phyloP scores from a whole-genome alignment of 2,329 filamentous ascomycete genomes.

The Rutstroemia sydowiana region DNA sequence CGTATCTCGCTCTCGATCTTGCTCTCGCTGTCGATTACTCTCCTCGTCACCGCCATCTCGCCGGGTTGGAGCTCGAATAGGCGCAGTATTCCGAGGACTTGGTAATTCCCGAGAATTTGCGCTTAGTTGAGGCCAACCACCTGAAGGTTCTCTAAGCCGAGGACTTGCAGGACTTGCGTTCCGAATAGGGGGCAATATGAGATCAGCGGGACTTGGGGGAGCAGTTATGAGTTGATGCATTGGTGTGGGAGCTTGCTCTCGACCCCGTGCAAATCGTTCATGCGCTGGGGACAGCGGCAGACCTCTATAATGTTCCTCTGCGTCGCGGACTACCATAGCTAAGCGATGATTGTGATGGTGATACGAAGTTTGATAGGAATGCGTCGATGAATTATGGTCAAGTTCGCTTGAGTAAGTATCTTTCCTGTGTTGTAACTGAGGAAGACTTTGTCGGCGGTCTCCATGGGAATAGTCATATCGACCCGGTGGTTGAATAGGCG shows the following conservation, averaged over 20 bases:
- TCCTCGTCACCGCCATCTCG: too few relatives aligned
- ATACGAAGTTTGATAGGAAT: constrained; percentile 5
- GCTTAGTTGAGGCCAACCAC: too few relatives aligned
- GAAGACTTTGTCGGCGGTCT: constrained; percentile 28
- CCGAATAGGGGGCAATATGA: constrained; percentile 26
- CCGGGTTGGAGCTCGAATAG: too few relatives aligned
- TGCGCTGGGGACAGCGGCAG: constrained; percentile 14
- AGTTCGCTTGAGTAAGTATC: constrained; percentile 5
- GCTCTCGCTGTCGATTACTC: too few relatives aligned
- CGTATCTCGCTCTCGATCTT: constrained; percentile 24
- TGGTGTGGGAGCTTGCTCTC: constrained; percentile 14
- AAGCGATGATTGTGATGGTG: constrained; percentile 11
- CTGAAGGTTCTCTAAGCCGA: too few relatives aligned
- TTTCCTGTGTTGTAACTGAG: constrained; percentile 22
- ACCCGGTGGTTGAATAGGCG: constrained; percentile 22
- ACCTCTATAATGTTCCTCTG: constrained; percentile 8
- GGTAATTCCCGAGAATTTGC: too few relatives aligned
- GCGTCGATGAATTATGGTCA: constrained; percentile 2
- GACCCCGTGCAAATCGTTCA: not conserved
- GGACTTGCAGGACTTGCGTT: constrained; percentile 10
- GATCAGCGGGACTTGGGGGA: constrained; percentile 27
- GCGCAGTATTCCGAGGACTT: too few relatives aligned
- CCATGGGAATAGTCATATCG: constrained; percentile 12
- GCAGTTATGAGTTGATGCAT: constrained; percentile 22
- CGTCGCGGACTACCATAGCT: constrained; percentile 18